These are phyloP conservation scores for Golubevia sp. DNA, from an alignment of 1,284 basidiomycete species.

Conservation along the genomic window DNA sequence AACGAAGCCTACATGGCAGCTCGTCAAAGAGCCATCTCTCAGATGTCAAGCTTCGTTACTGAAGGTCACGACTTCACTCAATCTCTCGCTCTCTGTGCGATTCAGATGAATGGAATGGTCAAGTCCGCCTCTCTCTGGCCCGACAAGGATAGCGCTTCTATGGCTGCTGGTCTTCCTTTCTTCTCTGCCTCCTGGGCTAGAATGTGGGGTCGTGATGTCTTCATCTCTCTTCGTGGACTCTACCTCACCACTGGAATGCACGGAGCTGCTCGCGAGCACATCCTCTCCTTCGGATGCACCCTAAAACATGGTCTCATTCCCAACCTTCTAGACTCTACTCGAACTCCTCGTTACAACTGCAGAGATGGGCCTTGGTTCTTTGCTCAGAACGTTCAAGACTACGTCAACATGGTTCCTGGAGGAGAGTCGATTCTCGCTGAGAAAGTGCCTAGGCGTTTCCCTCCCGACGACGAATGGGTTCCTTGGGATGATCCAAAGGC, in stretches of 20 bases:
- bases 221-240: conserved; percentile 50
- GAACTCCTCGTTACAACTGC: conserved; percentile 71
- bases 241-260: conserved; percentile 53
- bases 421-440: conserved; percentile 81
- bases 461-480: conserved; percentile 89
- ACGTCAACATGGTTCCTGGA: conserved; percentile 79
- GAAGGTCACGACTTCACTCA: conserved; percentile 48
- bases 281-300: conserved; percentile 44
- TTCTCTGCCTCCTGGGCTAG: conserved; percentile 50
- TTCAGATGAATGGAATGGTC: conserved; percentile 52
- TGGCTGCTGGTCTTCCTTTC: conserved; percentile 53
- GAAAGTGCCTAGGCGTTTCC: conserved; percentile 85
- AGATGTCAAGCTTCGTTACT: conserved; percentile 40
- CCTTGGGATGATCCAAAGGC: conserved; percentile 84
- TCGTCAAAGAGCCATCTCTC: conserved; percentile 25
- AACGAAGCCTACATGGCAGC: conserved; percentile 43
- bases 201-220: conserved; percentile 51
- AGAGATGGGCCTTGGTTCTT: conserved; percentile 97
- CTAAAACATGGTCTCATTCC: conserved; percentile 53
- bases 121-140: conserved; percentile 49
- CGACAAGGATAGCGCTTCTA: conserved; percentile 43
- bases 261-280: conserved; percentile 37
- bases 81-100: conserved; percentile 38
- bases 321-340: conserved; percentile 45
- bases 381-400: conserved; percentile 97